Evolutionary conservation across 352 stramenopile genomes (phyloP).

Genomic region (Thalassiosira allenii): DNA sequence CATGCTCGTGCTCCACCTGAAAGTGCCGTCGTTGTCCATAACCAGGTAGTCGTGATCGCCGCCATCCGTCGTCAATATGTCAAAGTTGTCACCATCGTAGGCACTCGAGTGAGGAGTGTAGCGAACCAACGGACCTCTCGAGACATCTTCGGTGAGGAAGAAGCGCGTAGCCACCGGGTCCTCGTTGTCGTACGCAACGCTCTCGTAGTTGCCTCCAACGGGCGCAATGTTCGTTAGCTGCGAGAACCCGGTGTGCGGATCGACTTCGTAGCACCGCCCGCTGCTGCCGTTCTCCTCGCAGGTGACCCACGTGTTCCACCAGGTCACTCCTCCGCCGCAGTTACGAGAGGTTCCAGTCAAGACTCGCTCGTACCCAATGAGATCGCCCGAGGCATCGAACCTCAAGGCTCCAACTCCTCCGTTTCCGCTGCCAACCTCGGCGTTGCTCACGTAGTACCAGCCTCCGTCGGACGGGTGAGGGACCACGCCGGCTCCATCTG

Average conservation of each 20-base stretch:
- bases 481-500: conserved; percentile 49
- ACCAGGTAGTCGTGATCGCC: conserved; percentile 32
- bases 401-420: conserved; percentile 28
- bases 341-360: conserved; percentile 30
- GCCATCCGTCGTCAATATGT: conserved; percentile 2
- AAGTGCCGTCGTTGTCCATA: conserved; percentile 25
- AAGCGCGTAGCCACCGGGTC: conserved; percentile 2
- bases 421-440: conserved; percentile 6
- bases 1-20: conserved; percentile 41
- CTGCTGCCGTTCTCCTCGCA: conserved; percentile 51
- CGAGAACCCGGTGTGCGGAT: conserved; percentile 35
- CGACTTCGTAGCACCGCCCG: conserved; percentile 43
- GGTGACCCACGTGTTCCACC: conserved; percentile 47
- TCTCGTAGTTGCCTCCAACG: conserved; percentile 55
- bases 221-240: neutral
- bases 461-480: conserved; percentile 30
- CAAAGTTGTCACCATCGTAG: neutral
- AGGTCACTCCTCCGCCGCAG: conserved; percentile 49
- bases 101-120: conserved; percentile 38
- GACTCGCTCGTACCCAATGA: conserved; percentile 26
- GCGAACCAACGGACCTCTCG: conserved; percentile 30
- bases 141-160: conserved; percentile 39
- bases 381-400: conserved; percentile 18
- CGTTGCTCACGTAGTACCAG: conserved; percentile 21
- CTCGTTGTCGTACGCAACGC: conserved; percentile 40